Conservation (phyloP, 129 eudicot genomes). For the Flaveria linearis region DNA sequence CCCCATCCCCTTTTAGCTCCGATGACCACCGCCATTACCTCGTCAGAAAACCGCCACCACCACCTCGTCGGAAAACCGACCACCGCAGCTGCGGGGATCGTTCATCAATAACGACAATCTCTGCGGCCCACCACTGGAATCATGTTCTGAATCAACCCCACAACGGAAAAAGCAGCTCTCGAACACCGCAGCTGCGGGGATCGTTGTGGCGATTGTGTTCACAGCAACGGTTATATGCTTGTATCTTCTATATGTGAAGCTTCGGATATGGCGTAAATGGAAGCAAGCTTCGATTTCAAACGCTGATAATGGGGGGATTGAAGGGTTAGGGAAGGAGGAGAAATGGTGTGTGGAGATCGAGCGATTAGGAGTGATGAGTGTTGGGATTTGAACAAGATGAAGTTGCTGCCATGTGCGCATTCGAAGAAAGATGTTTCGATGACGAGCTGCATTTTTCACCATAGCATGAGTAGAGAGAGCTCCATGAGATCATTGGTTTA, state of each 20-base stretch:
- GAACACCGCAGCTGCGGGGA: slow-evolving; percentile 63
- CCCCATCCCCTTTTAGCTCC: too few species aligned
- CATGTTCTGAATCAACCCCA: slow-evolving; percentile 45
- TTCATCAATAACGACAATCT: slow-evolving; percentile 57
- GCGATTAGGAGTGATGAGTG: slow-evolving; percentile 53
- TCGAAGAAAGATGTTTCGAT: slow-evolving; percentile 37
- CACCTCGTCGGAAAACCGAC: too few species aligned
- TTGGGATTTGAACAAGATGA: slow-evolving; percentile 57
- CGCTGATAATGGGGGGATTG: slow-evolving; percentile 33
- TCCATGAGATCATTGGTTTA: slow-evolving; percentile 37
- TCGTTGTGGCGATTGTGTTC: slow-evolving; percentile 81
- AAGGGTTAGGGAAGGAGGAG: slow-evolving; percentile 47
- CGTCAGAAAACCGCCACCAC: too few species aligned
- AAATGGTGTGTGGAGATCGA: slow-evolving; percentile 60
- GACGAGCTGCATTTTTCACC: slow-evolving; percentile 46
- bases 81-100: too few species aligned
- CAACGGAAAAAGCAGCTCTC: slow-evolving; percentile 50
- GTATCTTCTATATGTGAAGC: slow-evolving; percentile 70
- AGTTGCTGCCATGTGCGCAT: slow-evolving; percentile 38
- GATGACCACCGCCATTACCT: too few species aligned
- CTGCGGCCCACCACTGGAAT: slow-evolving; percentile 66
- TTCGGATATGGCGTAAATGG: slow-evolving; percentile 90
- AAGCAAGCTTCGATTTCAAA: slow-evolving; percentile 66
- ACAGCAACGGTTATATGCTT: slow-evolving; percentile 74
- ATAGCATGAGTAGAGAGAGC: slow-evolving; percentile 43